phyloP scores from a whole-genome alignment of 352 stramenopile species.

The Phytophthora boehmeriae region DNA sequence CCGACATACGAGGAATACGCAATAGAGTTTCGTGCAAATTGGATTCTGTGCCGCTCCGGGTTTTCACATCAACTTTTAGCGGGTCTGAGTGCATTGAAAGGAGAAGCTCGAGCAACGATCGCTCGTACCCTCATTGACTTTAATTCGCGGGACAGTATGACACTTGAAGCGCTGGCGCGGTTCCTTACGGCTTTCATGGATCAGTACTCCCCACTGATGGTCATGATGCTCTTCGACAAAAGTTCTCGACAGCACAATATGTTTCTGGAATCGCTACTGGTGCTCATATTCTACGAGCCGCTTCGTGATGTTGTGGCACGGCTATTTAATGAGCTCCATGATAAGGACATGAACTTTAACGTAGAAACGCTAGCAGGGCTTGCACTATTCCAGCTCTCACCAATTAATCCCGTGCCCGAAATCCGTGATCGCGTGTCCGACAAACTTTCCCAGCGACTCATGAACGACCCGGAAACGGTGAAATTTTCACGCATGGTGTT shows the following conservation, averaged over 20 bases:
- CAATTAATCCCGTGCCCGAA: constrained; percentile 13
- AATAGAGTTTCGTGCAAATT: constrained; percentile 63
- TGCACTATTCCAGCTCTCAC: constrained; percentile 63
- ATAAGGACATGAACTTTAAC: constrained; percentile 16
- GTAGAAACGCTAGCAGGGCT: constrained; percentile 31
- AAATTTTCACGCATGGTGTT: constrained; percentile 77
- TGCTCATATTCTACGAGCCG: constrained; percentile 72
- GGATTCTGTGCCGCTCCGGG: constrained; percentile 60
- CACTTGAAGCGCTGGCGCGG: constrained; percentile 58
- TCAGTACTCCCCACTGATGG: constrained; percentile 59
- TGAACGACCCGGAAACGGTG: constrained; percentile 45
- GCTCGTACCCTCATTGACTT: constrained; percentile 44
- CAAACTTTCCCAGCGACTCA: constrained; percentile 26
- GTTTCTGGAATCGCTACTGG: constrained; percentile 61
- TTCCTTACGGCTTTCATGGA: constrained; percentile 76
- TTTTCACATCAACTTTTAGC: constrained; percentile 71
- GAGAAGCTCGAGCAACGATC: constrained; percentile 28
- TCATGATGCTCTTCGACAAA: constrained; percentile 56
- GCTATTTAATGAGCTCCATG: constrained; percentile 53
- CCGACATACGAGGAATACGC: constrained; percentile 69
- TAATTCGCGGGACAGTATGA: constrained; percentile 68
- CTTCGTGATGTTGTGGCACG: constrained; percentile 64
- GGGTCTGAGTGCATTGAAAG: constrained; percentile 56
- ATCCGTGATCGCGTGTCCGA: constrained; percentile 21
- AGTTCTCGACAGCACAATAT: constrained; percentile 30